Base-by-base conservation (phyloP, 345 rosid genomes). In the Brassica rapa region DNA sequence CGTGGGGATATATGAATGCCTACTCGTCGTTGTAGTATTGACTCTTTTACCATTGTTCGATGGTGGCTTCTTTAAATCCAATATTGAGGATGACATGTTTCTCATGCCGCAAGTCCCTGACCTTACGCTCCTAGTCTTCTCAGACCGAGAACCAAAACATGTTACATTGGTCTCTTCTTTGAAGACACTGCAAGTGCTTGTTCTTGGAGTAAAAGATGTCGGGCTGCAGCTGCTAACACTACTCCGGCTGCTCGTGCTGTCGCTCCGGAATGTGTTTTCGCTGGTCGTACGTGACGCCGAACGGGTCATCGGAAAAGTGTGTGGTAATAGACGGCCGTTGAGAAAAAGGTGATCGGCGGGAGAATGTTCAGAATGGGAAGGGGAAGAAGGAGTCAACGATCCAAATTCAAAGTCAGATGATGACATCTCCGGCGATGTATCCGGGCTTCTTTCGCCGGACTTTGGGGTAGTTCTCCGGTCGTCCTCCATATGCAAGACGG, bases 311-410 rank as follows among this genome's bases (percentile, higher is more conserved):
- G 97, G 98, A 65, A 91, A 93, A 5, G 78, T 55, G 69, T 93
- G 97, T 1, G 98, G 97, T 76, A 93, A 41, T 62, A 91, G 84
- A 68, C 87, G 88, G 70, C 97, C 98, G 66, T 93, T 91, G 84
- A 66, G 83, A 78, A 93, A 93, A 32, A 93, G 88, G 61, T 86
- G 94, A 75, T 93, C 98, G 1, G 98, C 98, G 1, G 96, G 98
- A 3, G 96, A 93, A 64, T 82, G 78, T 71, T 82, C 84, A 24
- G 74, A 82, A 78, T 41, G 67, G 0, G 88, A 85, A 25, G 90
- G 88, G 11, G 91, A 90, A 56, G 84, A 87, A 1, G 91, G 91
- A 2, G 92, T 86, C 8, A 88, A 67, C 2, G 84, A 82, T 55
- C 89, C 90, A 80, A 91, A 91, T 77, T 91, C 91, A 66, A 93